Evolutionary conservation across 768 basidiomycete genomes (phyloP).

Genomic region (Amanita exitialis): DNA sequence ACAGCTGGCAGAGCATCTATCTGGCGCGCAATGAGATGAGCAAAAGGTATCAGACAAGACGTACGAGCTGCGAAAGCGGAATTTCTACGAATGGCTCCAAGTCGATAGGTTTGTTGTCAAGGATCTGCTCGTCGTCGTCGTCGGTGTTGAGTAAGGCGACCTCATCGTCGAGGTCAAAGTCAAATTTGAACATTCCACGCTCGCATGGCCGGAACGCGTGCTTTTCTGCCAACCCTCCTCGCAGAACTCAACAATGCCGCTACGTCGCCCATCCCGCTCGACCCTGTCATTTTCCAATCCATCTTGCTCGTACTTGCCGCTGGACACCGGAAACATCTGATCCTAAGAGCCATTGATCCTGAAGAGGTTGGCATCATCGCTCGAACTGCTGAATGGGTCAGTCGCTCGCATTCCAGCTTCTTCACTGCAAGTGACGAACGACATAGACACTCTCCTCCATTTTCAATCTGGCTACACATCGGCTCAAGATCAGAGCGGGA

Average conservation of each 20-base stretch:
- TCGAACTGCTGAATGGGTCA: conserved; percentile 3
- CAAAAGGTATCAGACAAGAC: conserved; percentile 12
- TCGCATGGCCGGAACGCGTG: not conserved
- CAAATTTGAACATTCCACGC: not conserved
- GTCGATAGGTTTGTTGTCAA: not conserved
- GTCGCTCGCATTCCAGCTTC: not conserved
- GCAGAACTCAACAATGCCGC: not conserved
- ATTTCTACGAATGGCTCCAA: not conserved
- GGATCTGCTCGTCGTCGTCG: not conserved
- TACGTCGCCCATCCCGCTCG: not conserved
- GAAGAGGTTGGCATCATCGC: not conserved
- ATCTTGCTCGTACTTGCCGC: not conserved
- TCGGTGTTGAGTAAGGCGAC: not conserved
- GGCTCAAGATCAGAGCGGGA: not conserved
- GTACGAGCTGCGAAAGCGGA: conserved; percentile 22
- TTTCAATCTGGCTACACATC: conserved; percentile 2
- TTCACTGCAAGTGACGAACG: not conserved
- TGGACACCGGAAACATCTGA: not conserved
- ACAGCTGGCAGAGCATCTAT: conserved; percentile 55
- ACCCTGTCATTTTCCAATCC: conserved; percentile 4
- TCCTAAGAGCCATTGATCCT: not conserved
- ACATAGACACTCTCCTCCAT: not conserved
- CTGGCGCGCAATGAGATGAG: conserved; percentile 28
- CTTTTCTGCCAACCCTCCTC: not conserved
- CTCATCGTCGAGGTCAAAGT: not conserved